Conservation (phyloP, 352 stramenopile species). For the Aphanomyces stellatus region DNA sequence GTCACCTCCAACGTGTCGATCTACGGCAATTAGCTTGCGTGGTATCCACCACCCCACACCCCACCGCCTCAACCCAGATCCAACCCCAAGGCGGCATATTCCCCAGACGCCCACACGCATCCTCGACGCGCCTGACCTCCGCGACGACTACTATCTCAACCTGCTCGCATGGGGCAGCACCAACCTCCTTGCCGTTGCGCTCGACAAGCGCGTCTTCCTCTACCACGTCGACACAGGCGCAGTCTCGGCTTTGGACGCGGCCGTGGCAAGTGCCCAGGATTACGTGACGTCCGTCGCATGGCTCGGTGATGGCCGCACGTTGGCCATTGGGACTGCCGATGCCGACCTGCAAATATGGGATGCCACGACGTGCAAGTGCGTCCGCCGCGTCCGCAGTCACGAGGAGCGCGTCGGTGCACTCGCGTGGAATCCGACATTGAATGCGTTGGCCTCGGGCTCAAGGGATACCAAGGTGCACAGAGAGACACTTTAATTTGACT, state of each 20-base stretch:
- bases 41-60: neutral
- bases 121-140: conserved; percentile 96
- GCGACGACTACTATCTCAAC: conserved; percentile 99
- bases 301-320: conserved; percentile 85
- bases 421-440: conserved; percentile 90
- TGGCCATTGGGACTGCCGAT: conserved; percentile 94
- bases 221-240: conserved; percentile 95
- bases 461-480: conserved; percentile 88
- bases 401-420: conserved; percentile 90
- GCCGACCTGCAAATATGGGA: conserved; percentile 97
- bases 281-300: conserved; percentile 97
- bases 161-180: conserved; percentile 95
- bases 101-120: conserved; percentile 84
- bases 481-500: conserved; percentile 26
- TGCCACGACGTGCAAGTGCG: conserved; percentile 72
- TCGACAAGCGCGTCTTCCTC: conserved; percentile 96
- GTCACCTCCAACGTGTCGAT: too few relatives aligned
- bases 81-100: conserved; percentile 56
- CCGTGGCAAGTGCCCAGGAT: conserved; percentile 49
- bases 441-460: conserved; percentile 90
- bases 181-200: conserved; percentile 96
- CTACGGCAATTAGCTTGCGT: too few relatives aligned
- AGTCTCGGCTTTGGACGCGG: conserved; percentile 90
- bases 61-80: neutral
- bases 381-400: conserved; percentile 89